These are phyloP conservation scores for Pythium dissotocum DNA, from an alignment of 352 stramenopile genomes.

Conservation along the genomic window DNA sequence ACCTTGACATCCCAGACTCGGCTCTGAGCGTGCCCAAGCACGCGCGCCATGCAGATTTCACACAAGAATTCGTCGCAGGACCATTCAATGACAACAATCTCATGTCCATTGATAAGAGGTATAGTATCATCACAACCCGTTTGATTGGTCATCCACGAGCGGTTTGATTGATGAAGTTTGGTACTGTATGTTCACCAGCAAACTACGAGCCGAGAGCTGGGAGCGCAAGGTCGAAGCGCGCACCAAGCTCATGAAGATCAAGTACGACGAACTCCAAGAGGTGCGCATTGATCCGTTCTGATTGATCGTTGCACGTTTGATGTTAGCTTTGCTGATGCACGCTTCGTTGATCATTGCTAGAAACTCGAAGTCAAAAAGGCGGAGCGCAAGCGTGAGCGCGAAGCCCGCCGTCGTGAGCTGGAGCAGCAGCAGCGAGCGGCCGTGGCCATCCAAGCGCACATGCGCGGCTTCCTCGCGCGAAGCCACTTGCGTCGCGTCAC, in stretches of 20 bases:
- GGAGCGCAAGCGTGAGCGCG: conserved; percentile 38
- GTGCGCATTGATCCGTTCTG: conserved; percentile 5
- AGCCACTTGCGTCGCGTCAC: conserved; percentile 21
- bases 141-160: neutral
- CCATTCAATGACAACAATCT: conserved; percentile 54
- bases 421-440: conserved; percentile 31
- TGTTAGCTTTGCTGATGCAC: neutral
- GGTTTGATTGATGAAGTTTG: neutral
- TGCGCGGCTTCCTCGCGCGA: conserved; percentile 39
- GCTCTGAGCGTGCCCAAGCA: conserved; percentile 59
- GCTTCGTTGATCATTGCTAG: neutral
- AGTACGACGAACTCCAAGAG: conserved; percentile 61
- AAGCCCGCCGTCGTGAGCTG: conserved; percentile 39
- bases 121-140: neutral
- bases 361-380: conserved; percentile 47
- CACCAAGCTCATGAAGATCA: conserved; percentile 62
- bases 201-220: conserved; percentile 49
- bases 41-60: conserved; percentile 42
- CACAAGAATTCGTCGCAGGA: conserved; percentile 58
- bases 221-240: conserved; percentile 51
- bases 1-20: conserved; percentile 55
- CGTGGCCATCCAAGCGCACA: conserved; percentile 30
- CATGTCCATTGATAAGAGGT: conserved; percentile 59
- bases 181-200: conserved; percentile 15
- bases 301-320: neutral